phyloP scores from a whole-genome alignment of 208 protist species.

The Jaenimonas drosophilae region DNA sequence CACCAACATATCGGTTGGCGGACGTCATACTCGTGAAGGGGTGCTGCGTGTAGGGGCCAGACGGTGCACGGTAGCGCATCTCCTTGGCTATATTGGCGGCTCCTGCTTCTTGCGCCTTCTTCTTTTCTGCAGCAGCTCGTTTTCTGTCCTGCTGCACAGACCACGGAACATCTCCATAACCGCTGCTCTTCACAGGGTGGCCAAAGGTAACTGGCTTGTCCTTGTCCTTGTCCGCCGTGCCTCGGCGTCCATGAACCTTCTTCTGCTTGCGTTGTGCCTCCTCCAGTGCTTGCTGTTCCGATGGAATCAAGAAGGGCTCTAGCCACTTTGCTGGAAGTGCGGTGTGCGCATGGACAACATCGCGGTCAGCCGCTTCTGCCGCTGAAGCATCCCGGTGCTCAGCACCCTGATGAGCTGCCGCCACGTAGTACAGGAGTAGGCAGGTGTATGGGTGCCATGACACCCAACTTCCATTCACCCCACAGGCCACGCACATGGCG shows the following conservation, averaged over 20 bases:
- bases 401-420: neutral
- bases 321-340: conserved; percentile 37
- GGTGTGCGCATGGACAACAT: conserved; percentile 50
- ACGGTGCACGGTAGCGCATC: conserved; percentile 1
- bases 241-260: neutral
- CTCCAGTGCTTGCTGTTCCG: conserved; percentile 4
- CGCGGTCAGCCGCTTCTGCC: conserved; percentile 8
- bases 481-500: conserved; percentile 4
- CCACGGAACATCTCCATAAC: conserved; percentile 28
- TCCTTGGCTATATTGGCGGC: neutral
- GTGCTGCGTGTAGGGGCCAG: conserved; percentile 11
- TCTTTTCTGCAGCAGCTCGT: neutral
- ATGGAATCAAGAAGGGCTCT: conserved; percentile 9
- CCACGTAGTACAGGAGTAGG: conserved; percentile 7
- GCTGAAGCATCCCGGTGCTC: neutral
- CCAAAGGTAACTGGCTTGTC: conserved; percentile 32
- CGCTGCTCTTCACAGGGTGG: conserved; percentile 25
- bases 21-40: conserved; percentile 12
- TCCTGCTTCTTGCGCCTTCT: conserved; percentile 5
- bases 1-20: conserved; percentile 27
- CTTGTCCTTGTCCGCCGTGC: neutral
- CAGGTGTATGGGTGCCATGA: conserved; percentile 5
- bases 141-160: conserved; percentile 11
- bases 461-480: conserved; percentile 16
- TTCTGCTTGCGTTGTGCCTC: neutral